Percentiles rank a stretch among this genome's conserved stretches.
These are phyloP conservation scores for Linaria vulgaris DNA, from an alignment of 257 asterid species.

Conservation along the genomic window DNA sequence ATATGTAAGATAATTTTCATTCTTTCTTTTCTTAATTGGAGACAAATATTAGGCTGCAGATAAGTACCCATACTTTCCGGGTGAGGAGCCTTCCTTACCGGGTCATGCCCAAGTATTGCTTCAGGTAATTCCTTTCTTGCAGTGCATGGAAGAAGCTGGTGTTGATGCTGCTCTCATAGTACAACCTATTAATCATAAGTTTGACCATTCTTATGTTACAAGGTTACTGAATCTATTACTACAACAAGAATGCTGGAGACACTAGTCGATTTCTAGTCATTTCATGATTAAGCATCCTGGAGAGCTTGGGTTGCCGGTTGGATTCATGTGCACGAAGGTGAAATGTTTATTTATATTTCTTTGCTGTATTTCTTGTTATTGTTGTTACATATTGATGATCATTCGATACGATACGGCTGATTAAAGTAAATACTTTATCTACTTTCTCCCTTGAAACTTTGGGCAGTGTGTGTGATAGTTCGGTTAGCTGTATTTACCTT, in stretches of 20 bases:
- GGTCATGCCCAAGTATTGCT: constrained; percentile 74
- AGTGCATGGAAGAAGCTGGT: constrained; percentile 80
- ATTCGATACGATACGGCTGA: constrained; percentile 9
- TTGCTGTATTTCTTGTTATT: background rate
- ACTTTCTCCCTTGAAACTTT: no score
- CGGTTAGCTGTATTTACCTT: background rate
- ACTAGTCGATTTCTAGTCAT: no score
- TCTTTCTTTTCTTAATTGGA: background rate
- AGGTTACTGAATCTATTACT: no score
- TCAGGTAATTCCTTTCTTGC: constrained; percentile 58
- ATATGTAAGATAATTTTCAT: no score
- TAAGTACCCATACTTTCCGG: constrained; percentile 78
- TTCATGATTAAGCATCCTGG: no score
- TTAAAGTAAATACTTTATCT: background rate
- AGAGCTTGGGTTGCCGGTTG: constrained; percentile 79
- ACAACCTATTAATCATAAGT: constrained; percentile 87
- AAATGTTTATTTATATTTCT: background rate
- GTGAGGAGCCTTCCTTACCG: constrained; percentile 73
- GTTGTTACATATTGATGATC: background rate
- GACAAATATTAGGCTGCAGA: constrained; percentile 76
- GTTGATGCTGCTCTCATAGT: constrained; percentile 91
- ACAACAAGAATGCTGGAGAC: no score
- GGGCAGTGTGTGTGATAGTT: background rate
- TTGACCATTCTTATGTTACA: constrained; percentile 87
- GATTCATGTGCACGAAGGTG: constrained; percentile 94